A percentile compares a stretch with the other conserved stretches of the same genome.
Conservation (phyloP, 805 yeast genomes). For the Lipomyces starkeyi region DNA sequence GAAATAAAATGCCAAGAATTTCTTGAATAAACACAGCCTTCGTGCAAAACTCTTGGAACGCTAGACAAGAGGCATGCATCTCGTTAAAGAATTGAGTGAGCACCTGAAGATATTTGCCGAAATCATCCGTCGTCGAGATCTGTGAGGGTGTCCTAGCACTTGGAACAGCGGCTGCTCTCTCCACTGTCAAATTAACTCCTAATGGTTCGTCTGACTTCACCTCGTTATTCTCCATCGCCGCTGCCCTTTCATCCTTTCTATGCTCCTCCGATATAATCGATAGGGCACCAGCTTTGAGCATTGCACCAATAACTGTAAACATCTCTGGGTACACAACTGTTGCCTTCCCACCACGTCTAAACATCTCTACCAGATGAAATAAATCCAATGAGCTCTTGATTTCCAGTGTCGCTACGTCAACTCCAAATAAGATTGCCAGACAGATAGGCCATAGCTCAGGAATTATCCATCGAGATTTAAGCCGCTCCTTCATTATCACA, state of each 20-base stretch:
- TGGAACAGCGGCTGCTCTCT: background rate
- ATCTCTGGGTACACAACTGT: slow-evolving; percentile 38
- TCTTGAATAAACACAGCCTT: slow-evolving; percentile 33
- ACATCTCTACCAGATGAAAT: slow-evolving; percentile 34
- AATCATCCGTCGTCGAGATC: slow-evolving; percentile 14
- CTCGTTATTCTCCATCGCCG: background rate
- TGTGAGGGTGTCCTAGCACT: background rate
- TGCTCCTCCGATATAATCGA: slow-evolving; percentile 33
- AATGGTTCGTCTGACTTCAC: background rate
- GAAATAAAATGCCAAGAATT: slow-evolving; percentile 35
- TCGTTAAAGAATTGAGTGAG: slow-evolving; percentile 37
- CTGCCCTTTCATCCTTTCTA: slow-evolving; percentile 23
- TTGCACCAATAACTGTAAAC: slow-evolving; percentile 37
- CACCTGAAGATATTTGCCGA: slow-evolving; percentile 30
- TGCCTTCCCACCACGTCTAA: slow-evolving; percentile 34
- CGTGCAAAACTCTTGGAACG: slow-evolving; percentile 37
- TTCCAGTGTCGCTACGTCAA: slow-evolving; percentile 48
- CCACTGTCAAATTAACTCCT: background rate
- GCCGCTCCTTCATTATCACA: slow-evolving; percentile 53
- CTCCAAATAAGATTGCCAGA: slow-evolving; percentile 46
- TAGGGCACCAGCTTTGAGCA: slow-evolving; percentile 38
- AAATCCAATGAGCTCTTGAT: slow-evolving; percentile 27
- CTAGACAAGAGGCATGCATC: slow-evolving; percentile 37
- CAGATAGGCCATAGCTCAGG: slow-evolving; percentile 49
- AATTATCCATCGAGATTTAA: slow-evolving; percentile 58